Base-by-base conservation (phyloP, 306 rosid species). In the Dalbergia oliveri region DNA sequence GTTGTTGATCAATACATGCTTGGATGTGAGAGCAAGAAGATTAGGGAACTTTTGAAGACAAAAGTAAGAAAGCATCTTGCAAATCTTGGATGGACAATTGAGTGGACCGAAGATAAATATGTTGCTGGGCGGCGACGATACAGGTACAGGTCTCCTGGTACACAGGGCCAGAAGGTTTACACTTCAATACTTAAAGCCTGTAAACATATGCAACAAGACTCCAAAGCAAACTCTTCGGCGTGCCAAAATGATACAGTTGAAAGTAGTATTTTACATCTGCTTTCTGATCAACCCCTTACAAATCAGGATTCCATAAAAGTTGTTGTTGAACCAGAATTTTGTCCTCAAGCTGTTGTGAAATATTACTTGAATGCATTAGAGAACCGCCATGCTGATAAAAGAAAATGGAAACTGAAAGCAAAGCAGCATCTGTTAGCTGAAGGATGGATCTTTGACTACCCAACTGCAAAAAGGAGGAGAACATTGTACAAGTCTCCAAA, bases 41-140 rank as follows among this genome's bases (percentile, higher is more conserved):
- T 54, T 8, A 43, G 71, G 57, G 86, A 81, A 34, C 47, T 39
- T 41, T 34, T 84, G 73, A 56, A 61, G 61, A 74, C 64, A 23
- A 62, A 78, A 54, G 84, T 83, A 34, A 51, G 79, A 75, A 84
- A 85, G 54, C 95, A 93, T 90, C 87, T 93, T 70, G 86, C 65
- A 1, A 80, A 58, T 76, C 85, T 89, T 69, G 97, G 97, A 50
- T 93, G 98, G 94, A 84, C 75, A 68, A 85, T 91, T 70, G 98
- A 93, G 31, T 77, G 66, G 54, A 64, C 66, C 8, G 51, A 49
- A 35, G 66, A 13, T 33, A 65, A 18, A 33, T 0, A 8, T 2
- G 0, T 0, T 58, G 33, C 12, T 31, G 3, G 23, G 18, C 61
- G 69, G 58, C 66, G 6, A 13, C 39, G 82, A 50, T 85, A 53